Evolutionary conservation across 805 yeast genomes (phyloP), one percentile per base, ranked within the genome.

Genomic region (Starmerella sirachaensis): DNA sequence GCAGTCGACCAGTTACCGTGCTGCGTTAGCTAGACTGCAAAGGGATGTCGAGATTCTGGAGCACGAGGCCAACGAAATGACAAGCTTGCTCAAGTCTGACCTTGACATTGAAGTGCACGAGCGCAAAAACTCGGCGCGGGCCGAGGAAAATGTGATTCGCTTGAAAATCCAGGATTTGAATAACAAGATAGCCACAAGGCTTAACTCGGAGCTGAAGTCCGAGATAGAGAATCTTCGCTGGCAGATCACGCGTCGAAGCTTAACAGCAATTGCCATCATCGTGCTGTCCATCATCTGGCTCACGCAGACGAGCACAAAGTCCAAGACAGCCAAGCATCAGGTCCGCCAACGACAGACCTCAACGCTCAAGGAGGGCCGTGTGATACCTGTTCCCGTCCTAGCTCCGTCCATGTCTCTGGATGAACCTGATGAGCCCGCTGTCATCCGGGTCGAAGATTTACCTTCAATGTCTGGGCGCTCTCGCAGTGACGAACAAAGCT

Each of bases 171-270:
- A 83, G 53, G 94, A 81, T 52, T 68, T 88, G 31, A 76, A 80
- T 48, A 85, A 84, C 59, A 76, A 83, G 48, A 86, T 88, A 42
- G 73, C 81, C 18, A 80, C 91, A 4, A 80, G 80, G 48, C 68
- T 91, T 48, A 74, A 76, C 43, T 76, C 91, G 23, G 91, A 82
- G 6, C 70, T 85, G 55, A 74, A 83, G 53, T 77, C 91, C 0
- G 91, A 84, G 40, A 81, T 84, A 40, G 98, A 88, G 59, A 74
- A 77, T 41, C 66, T 88, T 43, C 68, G 97, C 50, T 88, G 98
- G 98, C 84, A 83, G 53, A 74, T 88, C 31, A 85, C 95, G 1
- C 67, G 95, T 40, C 72, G 91, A 56, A 96, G 96, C 8, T 63
- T 91, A 23, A 65, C 81, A 30, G 82, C 91, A 2, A 76, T 85